Conservation (phyloP, 2,329 filamentous ascomycete species). For the Stemphylium beticola region DNA sequence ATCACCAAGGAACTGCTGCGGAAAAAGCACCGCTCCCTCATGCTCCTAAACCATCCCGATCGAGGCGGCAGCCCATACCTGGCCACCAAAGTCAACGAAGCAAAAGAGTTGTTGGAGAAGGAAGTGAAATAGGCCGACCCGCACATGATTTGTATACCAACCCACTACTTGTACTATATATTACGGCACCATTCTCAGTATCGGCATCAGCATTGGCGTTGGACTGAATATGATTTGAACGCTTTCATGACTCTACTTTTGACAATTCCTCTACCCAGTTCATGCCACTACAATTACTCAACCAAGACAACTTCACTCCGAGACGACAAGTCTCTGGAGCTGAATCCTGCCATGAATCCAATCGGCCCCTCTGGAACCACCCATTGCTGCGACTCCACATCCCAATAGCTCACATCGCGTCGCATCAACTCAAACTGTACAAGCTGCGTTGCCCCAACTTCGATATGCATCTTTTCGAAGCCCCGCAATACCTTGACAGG, state of each 20-base stretch:
- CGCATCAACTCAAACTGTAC: too few relatives aligned
- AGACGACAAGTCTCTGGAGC: too few relatives aligned
- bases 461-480: too few relatives aligned
- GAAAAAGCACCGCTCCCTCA: conserved; percentile 92
- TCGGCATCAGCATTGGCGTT: conserved; percentile 34
- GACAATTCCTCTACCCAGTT: neutral
- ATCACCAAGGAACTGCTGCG: conserved; percentile 92
- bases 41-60: conserved; percentile 98
- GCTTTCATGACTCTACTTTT: neutral
- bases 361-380: too few relatives aligned
- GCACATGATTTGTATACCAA: conserved; percentile 21
- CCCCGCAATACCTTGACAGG: too few relatives aligned
- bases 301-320: too few relatives aligned
- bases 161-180: conserved; percentile 30
- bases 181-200: conserved; percentile 23
- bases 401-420: too few relatives aligned
- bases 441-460: too few relatives aligned
- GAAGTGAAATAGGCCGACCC: conserved; percentile 36
- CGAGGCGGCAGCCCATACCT: conserved; percentile 95
- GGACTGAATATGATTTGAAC: conserved; percentile 12
- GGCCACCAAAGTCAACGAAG: conserved; percentile 97
- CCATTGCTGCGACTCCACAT: too few relatives aligned
- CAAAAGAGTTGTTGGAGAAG: conserved; percentile 95
- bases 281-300: neutral
- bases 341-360: too few relatives aligned